Percentiles rank a stretch among this genome's conserved stretches.
Evolutionary conservation across 2,329 filamentous ascomycete species (phyloP).

Genomic region (Karstenula rhodostoma): DNA sequence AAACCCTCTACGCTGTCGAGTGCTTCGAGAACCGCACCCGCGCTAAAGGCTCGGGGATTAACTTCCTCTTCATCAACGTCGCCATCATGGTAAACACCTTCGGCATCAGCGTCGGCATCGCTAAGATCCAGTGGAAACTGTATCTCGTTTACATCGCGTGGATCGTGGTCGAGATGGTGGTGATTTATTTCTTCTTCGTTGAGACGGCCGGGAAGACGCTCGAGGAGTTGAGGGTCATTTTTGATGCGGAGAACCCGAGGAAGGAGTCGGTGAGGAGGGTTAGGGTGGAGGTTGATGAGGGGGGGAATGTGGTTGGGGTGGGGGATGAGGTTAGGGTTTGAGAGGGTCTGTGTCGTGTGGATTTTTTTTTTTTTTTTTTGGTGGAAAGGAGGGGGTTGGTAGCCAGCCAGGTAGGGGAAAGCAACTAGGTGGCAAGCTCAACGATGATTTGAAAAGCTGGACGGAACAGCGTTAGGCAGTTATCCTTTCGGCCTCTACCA

Average conservation of each 20-base stretch:
- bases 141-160: slow-evolving; percentile 45
- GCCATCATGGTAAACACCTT: slow-evolving; percentile 47
- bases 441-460: too few species aligned
- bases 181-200: slow-evolving; percentile 44
- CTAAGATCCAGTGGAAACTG: slow-evolving; percentile 42
- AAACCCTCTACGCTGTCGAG: slow-evolving; percentile 51
- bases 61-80: slow-evolving; percentile 45
- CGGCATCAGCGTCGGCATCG: slow-evolving; percentile 42
- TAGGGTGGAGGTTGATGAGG: slow-evolving; percentile 35
- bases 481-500: too few species aligned
- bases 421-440: too few species aligned
- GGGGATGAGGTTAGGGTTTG: slow-evolving; percentile 25
- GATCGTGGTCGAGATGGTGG: slow-evolving; percentile 40
- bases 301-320: slow-evolving; percentile 36
- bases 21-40: slow-evolving; percentile 50
- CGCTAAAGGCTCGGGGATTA: slow-evolving; percentile 47
- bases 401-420: too few species aligned
- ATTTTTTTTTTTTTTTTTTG: too few species aligned
- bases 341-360: background rate
- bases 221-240: slow-evolving; percentile 44
- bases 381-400: background rate
- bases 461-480: too few species aligned
- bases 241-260: slow-evolving; percentile 39
- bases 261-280: slow-evolving; percentile 34
- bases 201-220: slow-evolving; percentile 45